A percentile compares a stretch with the other conserved stretches of the same genome.
Evolutionary conservation across 2,329 filamentous ascomycete species (phyloP).

Genomic region (Trichoderma afroharzianum): DNA sequence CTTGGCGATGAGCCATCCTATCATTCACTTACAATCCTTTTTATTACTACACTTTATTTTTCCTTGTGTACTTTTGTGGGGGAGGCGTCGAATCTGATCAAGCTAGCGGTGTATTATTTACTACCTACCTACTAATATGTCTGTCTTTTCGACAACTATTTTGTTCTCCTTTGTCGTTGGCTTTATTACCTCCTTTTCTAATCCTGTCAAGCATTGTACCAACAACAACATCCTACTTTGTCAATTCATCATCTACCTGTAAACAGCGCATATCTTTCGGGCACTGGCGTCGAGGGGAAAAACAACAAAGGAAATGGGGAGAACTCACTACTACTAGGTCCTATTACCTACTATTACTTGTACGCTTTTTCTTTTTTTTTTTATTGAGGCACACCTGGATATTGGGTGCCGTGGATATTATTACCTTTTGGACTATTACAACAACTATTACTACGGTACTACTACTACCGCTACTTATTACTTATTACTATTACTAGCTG

Average conservation of each 20-base stretch:
- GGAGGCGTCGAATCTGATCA: not conserved
- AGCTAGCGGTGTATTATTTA: slow-evolving; percentile 10
- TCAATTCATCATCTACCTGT: slow-evolving; percentile 5
- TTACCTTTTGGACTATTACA: not conserved
- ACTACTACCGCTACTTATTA: not conserved
- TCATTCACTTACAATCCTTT: not conserved
- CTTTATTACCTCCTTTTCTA: not conserved
- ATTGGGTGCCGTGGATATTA: not conserved
- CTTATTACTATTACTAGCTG: not conserved
- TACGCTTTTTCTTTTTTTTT: not conserved
- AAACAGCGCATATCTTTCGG: not conserved
- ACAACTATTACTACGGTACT: not conserved
- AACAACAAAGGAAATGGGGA: not conserved
- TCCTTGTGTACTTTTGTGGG: not conserved
- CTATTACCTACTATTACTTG: not conserved
- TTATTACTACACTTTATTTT: slow-evolving; percentile 1
- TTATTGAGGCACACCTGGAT: not conserved
- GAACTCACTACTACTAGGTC: not conserved
- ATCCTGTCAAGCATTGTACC: not conserved
- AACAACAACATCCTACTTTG: not conserved
- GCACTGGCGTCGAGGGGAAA: not conserved
- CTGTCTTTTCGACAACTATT: slow-evolving; percentile 3
- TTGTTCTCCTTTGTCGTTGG: not conserved
- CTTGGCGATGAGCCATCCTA: slow-evolving; percentile 44
- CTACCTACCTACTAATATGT: not conserved